Percentiles rank a stretch among this genome's conserved stretches.
These are phyloP conservation scores for Phytophthora cryptogea DNA, from an alignment of 352 stramenopile species.

Conservation along the genomic window DNA sequence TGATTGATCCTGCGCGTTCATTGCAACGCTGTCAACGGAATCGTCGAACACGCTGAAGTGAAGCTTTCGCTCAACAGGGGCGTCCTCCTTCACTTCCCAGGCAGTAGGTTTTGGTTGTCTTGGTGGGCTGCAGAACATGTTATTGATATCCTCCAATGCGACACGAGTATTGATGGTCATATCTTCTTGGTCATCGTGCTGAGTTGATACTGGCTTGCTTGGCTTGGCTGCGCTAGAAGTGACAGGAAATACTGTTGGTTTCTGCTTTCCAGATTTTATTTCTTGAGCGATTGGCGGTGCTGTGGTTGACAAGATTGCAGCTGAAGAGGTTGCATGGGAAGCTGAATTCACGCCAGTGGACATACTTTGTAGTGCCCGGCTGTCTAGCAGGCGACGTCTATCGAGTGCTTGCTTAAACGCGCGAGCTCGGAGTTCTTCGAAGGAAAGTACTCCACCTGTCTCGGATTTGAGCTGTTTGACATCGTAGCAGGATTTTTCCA, in stretches of 20 bases:
- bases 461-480: conserved; percentile 44
- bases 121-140: conserved; percentile 86
- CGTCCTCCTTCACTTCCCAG: conserved; percentile 56
- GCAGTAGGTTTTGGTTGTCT: conserved; percentile 44
- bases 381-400: conserved; percentile 16
- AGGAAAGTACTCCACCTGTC: conserved; percentile 61
- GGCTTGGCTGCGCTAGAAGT: conserved; percentile 4
- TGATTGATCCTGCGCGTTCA: conserved; percentile 56
- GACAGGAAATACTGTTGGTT: conserved; percentile 1
- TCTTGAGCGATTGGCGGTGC: conserved; percentile 10
- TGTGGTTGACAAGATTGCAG: conserved; percentile 4
- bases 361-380: conserved; percentile 28
- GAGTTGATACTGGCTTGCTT: conserved; percentile 21
- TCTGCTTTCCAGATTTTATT: conserved; percentile 12
- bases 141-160: conserved; percentile 83
- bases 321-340: conserved; percentile 14
- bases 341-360: conserved; percentile 24
- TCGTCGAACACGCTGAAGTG: conserved; percentile 87
- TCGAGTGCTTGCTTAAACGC: conserved; percentile 23
- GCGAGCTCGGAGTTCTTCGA: conserved; percentile 79
- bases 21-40: conserved; percentile 67
- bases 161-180: conserved; percentile 90
- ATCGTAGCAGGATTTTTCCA: conserved; percentile 46
- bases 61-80: conserved; percentile 81
- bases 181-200: conserved; percentile 71